Evolutionary conservation across 2,329 filamentous ascomycete genomes (phyloP).

Genomic region (Trichoderma pleuroti): DNA sequence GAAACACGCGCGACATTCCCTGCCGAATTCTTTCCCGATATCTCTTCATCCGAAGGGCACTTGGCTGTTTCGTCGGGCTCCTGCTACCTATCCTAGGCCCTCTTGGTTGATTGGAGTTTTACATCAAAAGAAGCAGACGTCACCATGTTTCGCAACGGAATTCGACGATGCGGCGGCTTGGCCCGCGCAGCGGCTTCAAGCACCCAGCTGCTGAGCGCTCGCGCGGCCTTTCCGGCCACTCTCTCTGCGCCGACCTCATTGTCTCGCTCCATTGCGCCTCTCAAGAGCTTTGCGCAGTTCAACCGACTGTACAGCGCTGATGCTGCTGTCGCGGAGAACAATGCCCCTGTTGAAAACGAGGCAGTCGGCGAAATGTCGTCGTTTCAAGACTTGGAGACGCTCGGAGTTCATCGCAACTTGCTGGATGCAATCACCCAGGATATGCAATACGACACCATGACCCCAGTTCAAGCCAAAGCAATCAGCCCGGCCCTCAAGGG

Average conservation of each 20-base stretch:
- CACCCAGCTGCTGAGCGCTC: slow-evolving; percentile 31
- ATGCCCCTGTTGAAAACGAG: slow-evolving; percentile 11
- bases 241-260: slow-evolving; percentile 24
- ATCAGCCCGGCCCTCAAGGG: slow-evolving; percentile 78
- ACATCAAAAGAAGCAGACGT: not conserved
- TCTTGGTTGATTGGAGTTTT: not conserved
- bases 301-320: slow-evolving; percentile 41
- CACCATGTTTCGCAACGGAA: slow-evolving; percentile 37
- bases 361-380: slow-evolving; percentile 30
- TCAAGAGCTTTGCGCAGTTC: slow-evolving; percentile 26
- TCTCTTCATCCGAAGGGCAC: not conserved
- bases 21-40: not conserved
- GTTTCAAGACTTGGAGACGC: slow-evolving; percentile 44
- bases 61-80: slow-evolving; percentile 2
- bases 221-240: slow-evolving; percentile 26
- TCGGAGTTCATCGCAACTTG: slow-evolving; percentile 61
- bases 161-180: slow-evolving; percentile 39
- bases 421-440: slow-evolving; percentile 64
- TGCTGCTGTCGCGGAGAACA: slow-evolving; percentile 29
- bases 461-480: slow-evolving; percentile 82
- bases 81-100: not conserved
- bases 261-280: slow-evolving; percentile 20
- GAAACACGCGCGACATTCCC: not conserved
- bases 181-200: slow-evolving; percentile 32
- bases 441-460: slow-evolving; percentile 83